These are phyloP conservation scores for Eimeria nieschulzi DNA, from an alignment of 169 alveolate genomes.

Conservation along the genomic window DNA sequence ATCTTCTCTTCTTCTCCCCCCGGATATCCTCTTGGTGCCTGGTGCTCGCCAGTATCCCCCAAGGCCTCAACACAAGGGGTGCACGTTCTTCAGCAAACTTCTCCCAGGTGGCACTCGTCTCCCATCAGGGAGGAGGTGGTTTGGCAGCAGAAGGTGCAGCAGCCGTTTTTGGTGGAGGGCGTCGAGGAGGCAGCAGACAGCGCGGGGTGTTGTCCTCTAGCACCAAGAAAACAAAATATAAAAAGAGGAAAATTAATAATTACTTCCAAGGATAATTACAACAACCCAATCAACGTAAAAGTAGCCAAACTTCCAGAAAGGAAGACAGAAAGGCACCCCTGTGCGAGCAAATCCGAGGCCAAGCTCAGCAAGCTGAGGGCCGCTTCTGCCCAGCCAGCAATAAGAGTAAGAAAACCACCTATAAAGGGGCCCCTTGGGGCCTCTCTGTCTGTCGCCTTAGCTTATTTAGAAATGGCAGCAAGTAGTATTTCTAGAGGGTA, in stretches of 20 bases:
- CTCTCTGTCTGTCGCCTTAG: neutral
- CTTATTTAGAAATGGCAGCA: neutral
- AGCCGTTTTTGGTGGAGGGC: conserved; percentile 16
- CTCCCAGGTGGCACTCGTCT: no score
- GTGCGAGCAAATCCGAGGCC: no score
- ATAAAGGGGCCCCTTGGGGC: neutral
- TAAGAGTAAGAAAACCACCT: neutral
- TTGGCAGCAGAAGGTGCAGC: conserved; percentile 29
- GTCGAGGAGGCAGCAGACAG: neutral
- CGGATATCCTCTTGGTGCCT: neutral
- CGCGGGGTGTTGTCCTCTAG: conserved; percentile 27
- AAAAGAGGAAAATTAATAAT: neutral
- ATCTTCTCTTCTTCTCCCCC: neutral
- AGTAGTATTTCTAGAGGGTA: no score
- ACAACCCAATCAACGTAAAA: neutral
- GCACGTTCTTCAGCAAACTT: neutral
- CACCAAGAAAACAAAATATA: neutral
- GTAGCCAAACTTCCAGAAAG: conserved; percentile 9
- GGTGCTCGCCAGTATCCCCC: neutral
- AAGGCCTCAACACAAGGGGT: neutral
- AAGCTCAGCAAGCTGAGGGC: neutral
- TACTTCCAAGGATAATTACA: neutral
- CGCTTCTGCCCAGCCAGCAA: neutral
- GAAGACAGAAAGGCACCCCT: neutral
- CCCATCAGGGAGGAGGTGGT: no score